Percentiles rank a stretch among this genome's conserved stretches.
Conservation (phyloP, 2,329 filamentous ascomycete species). For the Aspergillus phoenicis region DNA sequence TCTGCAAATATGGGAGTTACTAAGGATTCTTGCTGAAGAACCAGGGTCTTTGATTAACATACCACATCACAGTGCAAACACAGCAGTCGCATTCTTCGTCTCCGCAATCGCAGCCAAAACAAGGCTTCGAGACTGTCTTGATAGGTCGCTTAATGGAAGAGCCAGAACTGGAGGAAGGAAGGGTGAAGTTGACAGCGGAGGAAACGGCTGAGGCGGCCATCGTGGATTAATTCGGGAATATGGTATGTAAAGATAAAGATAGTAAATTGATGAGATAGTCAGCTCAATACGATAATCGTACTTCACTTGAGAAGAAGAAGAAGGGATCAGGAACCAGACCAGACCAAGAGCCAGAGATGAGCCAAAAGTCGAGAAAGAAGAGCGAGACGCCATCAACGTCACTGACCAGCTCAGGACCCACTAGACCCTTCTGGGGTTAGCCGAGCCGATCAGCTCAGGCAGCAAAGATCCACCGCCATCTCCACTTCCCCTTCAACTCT, state of each 20-base stretch:
- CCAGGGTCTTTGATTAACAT: neutral
- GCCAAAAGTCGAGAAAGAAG: neutral
- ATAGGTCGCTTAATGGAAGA: constrained; percentile 42
- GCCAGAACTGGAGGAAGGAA: constrained; percentile 39
- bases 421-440: neutral
- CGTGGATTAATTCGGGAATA: neutral
- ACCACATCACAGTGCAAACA: constrained; percentile 46
- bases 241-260: neutral
- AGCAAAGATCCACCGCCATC: neutral
- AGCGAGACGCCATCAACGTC: neutral
- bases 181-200: constrained; percentile 34
- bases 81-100: constrained; percentile 47
- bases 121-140: constrained; percentile 43
- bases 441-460: neutral
- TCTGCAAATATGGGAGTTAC: neutral
- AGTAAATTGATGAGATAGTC: neutral
- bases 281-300: neutral
- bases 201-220: constrained; percentile 27
- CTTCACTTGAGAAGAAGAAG: neutral
- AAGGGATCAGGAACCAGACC: neutral
- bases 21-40: neutral
- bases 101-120: constrained; percentile 46
- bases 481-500: neutral
- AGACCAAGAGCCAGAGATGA: neutral
- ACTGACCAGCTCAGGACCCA: neutral